phyloP scores from a whole-genome alignment of 768 basidiomycete genomes.

The Lentinula sp. region DNA sequence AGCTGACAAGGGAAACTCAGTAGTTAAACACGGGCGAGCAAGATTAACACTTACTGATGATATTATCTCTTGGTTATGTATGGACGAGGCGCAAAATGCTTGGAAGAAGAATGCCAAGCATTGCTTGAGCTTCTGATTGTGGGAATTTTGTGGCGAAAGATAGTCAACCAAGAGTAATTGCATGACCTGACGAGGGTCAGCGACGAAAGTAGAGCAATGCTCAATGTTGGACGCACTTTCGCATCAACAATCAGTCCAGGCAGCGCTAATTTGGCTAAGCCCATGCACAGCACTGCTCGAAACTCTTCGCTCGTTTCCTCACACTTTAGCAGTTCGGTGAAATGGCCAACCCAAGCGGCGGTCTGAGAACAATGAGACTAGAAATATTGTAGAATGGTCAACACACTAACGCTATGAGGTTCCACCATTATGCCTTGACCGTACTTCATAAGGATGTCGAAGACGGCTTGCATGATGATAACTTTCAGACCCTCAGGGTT shows the following conservation, averaged over 20 bases:
- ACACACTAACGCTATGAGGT: slow-evolving; percentile 22
- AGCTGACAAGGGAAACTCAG: not conserved
- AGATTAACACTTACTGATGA: slow-evolving; percentile 39
- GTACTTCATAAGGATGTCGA: slow-evolving; percentile 85
- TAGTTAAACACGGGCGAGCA: not conserved
- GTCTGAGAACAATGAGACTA: slow-evolving; percentile 18
- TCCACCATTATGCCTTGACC: slow-evolving; percentile 50
- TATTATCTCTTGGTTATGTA: slow-evolving; percentile 69
- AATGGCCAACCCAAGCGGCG: slow-evolving; percentile 46
- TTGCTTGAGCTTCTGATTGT: slow-evolving; percentile 82
- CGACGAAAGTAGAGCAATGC: slow-evolving; percentile 25
- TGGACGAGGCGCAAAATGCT: slow-evolving; percentile 78
- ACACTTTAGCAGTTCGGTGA: slow-evolving; percentile 45
- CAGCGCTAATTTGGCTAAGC: slow-evolving; percentile 82
- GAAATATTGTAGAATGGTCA: not conserved
- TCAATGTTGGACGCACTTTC: slow-evolving; percentile 36
- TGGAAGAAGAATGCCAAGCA: slow-evolving; percentile 84
- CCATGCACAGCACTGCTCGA: slow-evolving; percentile 68
- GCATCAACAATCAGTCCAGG: slow-evolving; percentile 71
- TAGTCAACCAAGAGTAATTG: slow-evolving; percentile 39
- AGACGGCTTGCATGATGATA: slow-evolving; percentile 70
- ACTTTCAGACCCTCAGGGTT: slow-evolving; percentile 55
- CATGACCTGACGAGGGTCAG: slow-evolving; percentile 37
- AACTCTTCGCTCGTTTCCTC: slow-evolving; percentile 30
- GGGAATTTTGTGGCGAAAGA: slow-evolving; percentile 72